Evolutionary conservation across 352 stramenopile genomes (phyloP), one percentile per base, ranked within the genome.

Genomic region (Phytophthora agathidicida): DNA sequence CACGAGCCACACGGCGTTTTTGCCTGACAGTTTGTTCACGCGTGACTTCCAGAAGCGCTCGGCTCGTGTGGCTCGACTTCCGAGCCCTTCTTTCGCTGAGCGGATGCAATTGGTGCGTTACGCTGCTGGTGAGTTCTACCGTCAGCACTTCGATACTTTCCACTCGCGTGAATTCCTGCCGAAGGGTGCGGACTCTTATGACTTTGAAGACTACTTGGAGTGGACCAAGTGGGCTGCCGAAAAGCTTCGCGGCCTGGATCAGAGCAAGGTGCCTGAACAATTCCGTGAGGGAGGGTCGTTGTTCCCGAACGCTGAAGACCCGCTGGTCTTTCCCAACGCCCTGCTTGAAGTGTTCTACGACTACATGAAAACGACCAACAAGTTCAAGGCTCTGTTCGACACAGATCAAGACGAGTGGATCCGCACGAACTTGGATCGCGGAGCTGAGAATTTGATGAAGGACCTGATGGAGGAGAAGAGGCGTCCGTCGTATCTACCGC

Each of bases 131-230:
- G 80, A 95, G 49, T 93, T 95, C 51, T 95, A 93, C 65, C 81
- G 84, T 5, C 71, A 90, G 71, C 86, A 95, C 55, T 73, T 91
- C 17, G 86, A 95, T 47, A 93, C 82, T 32, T 95, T 95, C 45
- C 75, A 91, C 58, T 88, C 82, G 35, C 71, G 74, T 2, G 65
- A 93, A 3, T 85, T 93, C 32, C 22, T 93, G 22, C 85, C 85
- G 1, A 89, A 88, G 39, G 66, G 47, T 5, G 55, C 54, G 7
- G 49, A 73, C 16, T 54, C 71, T 7, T 77, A 57, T 11, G 46
- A 31, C 7, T 72, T 78, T 42, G 74, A 91, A 14, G 80, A 91
- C 49, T 93, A 91, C 60, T 72, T 79, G 35, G 39, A 51, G 3
- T 95, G 86, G 86, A 71, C 71, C 2, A 68, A 62, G n/a, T 91